phyloP scores from a whole-genome alignment of 2,329 filamentous ascomycete species.

The Lasiodiplodia theobromae region DNA sequence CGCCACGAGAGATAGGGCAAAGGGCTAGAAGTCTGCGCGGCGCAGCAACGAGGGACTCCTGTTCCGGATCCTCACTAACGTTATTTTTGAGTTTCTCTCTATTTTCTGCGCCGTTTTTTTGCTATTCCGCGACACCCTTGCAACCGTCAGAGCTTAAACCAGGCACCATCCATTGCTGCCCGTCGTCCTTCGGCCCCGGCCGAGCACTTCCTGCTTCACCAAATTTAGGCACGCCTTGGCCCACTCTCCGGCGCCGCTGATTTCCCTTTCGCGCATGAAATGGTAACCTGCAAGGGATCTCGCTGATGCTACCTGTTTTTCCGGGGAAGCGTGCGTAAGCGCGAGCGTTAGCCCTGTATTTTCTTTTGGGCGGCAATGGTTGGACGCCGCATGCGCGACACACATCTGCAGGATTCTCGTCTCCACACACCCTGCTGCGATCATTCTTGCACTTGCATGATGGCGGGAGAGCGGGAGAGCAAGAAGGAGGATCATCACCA shows the following conservation, averaged over 20 bases:
- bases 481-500: background rate
- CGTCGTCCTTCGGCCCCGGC: background rate
- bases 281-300: background rate
- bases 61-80: background rate
- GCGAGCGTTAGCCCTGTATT: conserved; percentile 18
- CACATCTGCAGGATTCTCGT: conserved; percentile 1
- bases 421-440: conserved; percentile 2
- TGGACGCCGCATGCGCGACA: conserved; percentile 21
- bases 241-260: background rate
- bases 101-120: background rate
- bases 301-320: background rate
- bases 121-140: background rate
- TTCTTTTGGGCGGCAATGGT: background rate
- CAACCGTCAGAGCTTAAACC: background rate
- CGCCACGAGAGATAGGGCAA: background rate
- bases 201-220: background rate
- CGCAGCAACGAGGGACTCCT: background rate
- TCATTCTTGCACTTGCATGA: background rate
- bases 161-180: too few relatives aligned
- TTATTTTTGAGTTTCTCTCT: background rate
- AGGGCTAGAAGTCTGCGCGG: too few relatives aligned
- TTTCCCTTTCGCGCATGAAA: background rate
- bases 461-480: background rate
- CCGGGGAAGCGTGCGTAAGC: conserved; percentile 17
- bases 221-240: background rate